These are phyloP conservation scores for Ganoderma sinense DNA, from an alignment of 1,284 basidiomycete species.

Conservation along the genomic window DNA sequence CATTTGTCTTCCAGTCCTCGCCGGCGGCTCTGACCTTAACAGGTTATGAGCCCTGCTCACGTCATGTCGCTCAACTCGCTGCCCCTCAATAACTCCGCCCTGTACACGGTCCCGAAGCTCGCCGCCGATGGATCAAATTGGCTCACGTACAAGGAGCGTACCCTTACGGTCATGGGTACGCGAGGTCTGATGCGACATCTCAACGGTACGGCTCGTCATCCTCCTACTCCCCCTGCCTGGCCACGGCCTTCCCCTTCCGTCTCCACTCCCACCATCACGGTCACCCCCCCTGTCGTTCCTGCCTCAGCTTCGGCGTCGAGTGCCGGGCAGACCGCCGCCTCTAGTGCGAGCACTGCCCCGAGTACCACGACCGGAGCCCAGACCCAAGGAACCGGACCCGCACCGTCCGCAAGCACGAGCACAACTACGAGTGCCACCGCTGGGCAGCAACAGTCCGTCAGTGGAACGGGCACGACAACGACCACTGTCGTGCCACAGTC, in stretches of 20 bases:
- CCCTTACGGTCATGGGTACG: slow-evolving; percentile 31
- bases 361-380: slow-evolving; percentile 3
- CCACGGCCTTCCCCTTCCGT: no score
- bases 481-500: not conserved
- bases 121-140: slow-evolving; percentile 43
- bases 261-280: not conserved
- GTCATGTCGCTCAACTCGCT: not conserved
- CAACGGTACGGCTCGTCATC: slow-evolving; percentile 34
- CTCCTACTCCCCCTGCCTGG: slow-evolving; percentile 16
- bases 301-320: slow-evolving; percentile 8
- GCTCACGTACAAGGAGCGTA: slow-evolving; percentile 40
- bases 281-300: no score
- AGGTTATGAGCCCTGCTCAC: slow-evolving; percentile 9
- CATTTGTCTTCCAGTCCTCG: not conserved
- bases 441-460: no score
- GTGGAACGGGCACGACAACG: no score
- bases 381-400: no score
- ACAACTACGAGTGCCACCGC: not conserved
- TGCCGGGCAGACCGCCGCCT: not conserved
- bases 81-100: slow-evolving; percentile 1
- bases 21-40: not conserved
- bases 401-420: no score
- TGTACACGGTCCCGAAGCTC: slow-evolving; percentile 38
- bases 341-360: no score
- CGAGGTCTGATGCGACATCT: slow-evolving; percentile 38